These are phyloP conservation scores for Elsinoe australis DNA, from an alignment of 2,329 filamentous ascomycete genomes.

Conservation along the genomic window DNA sequence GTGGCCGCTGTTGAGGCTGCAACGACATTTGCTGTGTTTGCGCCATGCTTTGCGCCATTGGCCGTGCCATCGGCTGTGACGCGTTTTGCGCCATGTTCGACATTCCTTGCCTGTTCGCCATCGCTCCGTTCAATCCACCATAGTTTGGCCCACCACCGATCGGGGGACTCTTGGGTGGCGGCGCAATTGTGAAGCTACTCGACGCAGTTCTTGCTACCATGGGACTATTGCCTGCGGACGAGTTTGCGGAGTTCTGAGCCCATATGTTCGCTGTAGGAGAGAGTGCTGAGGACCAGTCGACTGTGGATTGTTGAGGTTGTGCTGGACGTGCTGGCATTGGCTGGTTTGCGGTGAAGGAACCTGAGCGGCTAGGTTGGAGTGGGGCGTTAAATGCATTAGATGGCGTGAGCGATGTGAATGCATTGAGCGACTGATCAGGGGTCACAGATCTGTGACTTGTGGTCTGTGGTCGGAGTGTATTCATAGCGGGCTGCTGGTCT, in stretches of 20 bases:
- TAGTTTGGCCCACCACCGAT: conserved; percentile 27
- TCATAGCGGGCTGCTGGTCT: conserved; percentile 18
- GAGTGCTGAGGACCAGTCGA: conserved; percentile 46
- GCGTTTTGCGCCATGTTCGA: conserved; percentile 42
- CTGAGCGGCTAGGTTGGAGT: conserved; percentile 22
- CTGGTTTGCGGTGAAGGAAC: conserved; percentile 16
- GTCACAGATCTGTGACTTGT: conserved; percentile 27
- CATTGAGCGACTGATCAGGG: conserved; percentile 29
- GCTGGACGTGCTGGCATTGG: conserved; percentile 13
- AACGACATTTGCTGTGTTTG: conserved; percentile 17
- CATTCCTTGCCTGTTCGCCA: conserved; percentile 24
- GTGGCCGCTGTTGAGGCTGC: conserved; percentile 20
- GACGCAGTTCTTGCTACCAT: neutral
- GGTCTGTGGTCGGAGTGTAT: conserved; percentile 20
- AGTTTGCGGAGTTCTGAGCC: conserved; percentile 13
- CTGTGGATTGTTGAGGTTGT: conserved; percentile 28
- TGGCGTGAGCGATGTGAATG: conserved; percentile 31
- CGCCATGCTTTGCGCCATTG: conserved; percentile 28
- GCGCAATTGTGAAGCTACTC: conserved; percentile 24
- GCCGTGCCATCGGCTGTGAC: conserved; percentile 42
- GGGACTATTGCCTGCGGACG: conserved; percentile 2
- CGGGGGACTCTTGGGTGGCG: conserved; percentile 30
- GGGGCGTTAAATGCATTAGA: conserved; percentile 29
- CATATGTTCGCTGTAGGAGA: conserved; percentile 20
- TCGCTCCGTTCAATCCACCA: conserved; percentile 31